A percentile compares a stretch with the other conserved stretches of the same genome.
phyloP scores from a whole-genome alignment of 1,139 yeast species.

The Diutina pseudorugosa region DNA sequence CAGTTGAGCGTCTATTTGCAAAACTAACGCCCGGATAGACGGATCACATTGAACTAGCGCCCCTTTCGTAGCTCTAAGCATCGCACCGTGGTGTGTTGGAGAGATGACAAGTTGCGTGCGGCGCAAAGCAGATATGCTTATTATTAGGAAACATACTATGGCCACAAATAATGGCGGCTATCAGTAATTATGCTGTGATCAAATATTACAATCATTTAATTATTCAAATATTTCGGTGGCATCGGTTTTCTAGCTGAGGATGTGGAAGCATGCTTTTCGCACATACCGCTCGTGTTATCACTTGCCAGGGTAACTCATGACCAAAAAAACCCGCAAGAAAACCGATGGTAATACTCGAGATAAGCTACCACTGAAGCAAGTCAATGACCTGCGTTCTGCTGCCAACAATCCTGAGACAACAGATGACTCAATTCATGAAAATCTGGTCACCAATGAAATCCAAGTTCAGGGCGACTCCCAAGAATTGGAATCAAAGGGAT shows the following conservation, averaged over 20 bases:
- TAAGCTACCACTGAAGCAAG: not conserved
- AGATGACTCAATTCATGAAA: not conserved
- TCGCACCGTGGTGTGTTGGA: slow-evolving; percentile 7
- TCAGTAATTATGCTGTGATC: not conserved
- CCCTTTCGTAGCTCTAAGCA: slow-evolving; percentile 37
- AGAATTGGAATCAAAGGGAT: not conserved
- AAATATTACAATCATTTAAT: too few relatives aligned
- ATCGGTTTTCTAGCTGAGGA: not conserved
- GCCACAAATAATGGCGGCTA: too few relatives aligned
- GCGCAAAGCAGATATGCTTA: not conserved
- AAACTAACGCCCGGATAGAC: slow-evolving; percentile 73
- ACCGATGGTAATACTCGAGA: not conserved
- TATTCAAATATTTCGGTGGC: not conserved
- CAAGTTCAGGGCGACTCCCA: not conserved
- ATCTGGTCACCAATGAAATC: not conserved
- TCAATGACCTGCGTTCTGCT: not conserved
- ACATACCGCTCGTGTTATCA: not conserved
- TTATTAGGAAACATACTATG: too few relatives aligned
- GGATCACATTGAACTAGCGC: slow-evolving; percentile 63
- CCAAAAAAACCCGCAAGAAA: not conserved
- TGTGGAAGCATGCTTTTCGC: not conserved
- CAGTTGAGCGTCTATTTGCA: slow-evolving; percentile 61
- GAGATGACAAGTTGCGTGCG: not conserved
- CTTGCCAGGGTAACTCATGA: not conserved
- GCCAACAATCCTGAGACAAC: not conserved